A percentile compares a stretch with the other conserved stretches of the same genome.
Evolutionary conservation across 306 rosid genomes (phyloP).

Genomic region (Dryas octopetala): DNA sequence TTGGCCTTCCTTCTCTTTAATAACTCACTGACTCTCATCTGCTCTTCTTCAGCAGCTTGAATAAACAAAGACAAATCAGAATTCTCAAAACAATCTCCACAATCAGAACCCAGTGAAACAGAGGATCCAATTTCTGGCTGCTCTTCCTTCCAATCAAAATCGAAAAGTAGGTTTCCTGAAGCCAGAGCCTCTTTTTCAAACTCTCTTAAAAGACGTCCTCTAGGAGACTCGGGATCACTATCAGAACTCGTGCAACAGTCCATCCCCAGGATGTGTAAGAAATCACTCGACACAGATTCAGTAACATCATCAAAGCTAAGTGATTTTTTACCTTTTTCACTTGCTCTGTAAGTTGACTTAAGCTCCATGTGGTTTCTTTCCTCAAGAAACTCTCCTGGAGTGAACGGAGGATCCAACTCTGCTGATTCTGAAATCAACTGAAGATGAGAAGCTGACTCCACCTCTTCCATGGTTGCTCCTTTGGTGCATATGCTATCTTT

Average conservation of each 20-base stretch:
- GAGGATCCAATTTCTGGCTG: conserved; percentile 27
- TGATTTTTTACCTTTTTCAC: conserved; percentile 37
- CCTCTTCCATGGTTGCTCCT: conserved; percentile 32
- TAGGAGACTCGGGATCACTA: conserved; percentile 63
- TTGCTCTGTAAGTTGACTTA: conserved; percentile 36
- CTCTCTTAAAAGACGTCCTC: conserved; percentile 68
- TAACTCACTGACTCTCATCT: conserved; percentile 43
- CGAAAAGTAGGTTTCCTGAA: conserved; percentile 39
- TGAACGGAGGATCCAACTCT: conserved; percentile 15
- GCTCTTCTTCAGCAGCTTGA: conserved; percentile 60
- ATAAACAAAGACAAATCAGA: conserved; percentile 54
- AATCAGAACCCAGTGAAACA: conserved; percentile 19
- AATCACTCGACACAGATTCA: conserved; percentile 67
- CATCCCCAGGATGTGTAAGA: conserved; percentile 52
- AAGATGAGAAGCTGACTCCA: conserved; percentile 27
- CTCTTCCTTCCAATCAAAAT: conserved; percentile 43
- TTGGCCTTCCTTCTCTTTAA: conserved; percentile 59
- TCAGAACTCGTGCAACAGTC: conserved; percentile 38
- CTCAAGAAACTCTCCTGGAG: conserved; percentile 26
- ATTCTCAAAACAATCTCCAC: conserved; percentile 27
- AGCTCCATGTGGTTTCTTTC: conserved; percentile 27
- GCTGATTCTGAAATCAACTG: conserved; percentile 20
- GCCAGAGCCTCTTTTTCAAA: conserved; percentile 62
- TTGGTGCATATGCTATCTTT: conserved; percentile 26
- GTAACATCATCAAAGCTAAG: conserved; percentile 55